Evolutionary conservation across 2,329 filamentous ascomycete species (phyloP).

Genomic region (Polychaeton citri): DNA sequence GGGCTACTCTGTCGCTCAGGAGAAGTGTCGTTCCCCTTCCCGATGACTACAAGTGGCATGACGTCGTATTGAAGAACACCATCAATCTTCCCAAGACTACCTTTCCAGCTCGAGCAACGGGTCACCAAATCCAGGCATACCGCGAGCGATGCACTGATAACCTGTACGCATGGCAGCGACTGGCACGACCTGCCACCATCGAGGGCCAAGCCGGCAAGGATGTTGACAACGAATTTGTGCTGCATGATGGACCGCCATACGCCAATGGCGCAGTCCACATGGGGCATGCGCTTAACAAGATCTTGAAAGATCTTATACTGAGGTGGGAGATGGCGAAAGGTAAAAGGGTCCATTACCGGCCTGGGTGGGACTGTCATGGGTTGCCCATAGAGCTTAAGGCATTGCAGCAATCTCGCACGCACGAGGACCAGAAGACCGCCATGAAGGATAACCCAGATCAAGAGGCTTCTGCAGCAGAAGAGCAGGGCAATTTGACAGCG

Average conservation of each 20-base stretch:
- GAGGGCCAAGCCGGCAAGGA: conserved; percentile 23
- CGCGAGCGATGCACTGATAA: conserved; percentile 71
- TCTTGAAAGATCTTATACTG: conserved; percentile 87
- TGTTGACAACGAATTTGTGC: conserved; percentile 50
- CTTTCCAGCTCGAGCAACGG: conserved; percentile 33
- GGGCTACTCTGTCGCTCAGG: not conserved
- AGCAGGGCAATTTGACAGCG: conserved; percentile 23
- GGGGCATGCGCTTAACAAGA: conserved; percentile 92
- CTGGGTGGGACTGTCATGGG: conserved; percentile 97
- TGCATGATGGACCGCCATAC: conserved; percentile 95
- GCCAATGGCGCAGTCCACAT: conserved; percentile 87
- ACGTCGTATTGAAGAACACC: conserved; percentile 15
- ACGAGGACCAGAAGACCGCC: conserved; percentile 17
- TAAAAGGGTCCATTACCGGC: conserved; percentile 64
- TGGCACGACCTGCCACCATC: conserved; percentile 18
- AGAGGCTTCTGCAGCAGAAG: conserved; percentile 18
- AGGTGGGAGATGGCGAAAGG: conserved; percentile 69
- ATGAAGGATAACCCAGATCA: conserved; percentile 21
- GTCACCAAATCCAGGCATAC: conserved; percentile 39
- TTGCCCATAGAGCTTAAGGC: conserved; percentile 95
- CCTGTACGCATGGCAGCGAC: conserved; percentile 75
- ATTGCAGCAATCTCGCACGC: conserved; percentile 42
- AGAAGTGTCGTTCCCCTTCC: not conserved
- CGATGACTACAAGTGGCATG: not conserved
- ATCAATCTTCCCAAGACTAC: conserved; percentile 35